Base-by-base conservation (phyloP, 495 filamentous ascomycete species). In the Tuber umbilicatum region DNA sequence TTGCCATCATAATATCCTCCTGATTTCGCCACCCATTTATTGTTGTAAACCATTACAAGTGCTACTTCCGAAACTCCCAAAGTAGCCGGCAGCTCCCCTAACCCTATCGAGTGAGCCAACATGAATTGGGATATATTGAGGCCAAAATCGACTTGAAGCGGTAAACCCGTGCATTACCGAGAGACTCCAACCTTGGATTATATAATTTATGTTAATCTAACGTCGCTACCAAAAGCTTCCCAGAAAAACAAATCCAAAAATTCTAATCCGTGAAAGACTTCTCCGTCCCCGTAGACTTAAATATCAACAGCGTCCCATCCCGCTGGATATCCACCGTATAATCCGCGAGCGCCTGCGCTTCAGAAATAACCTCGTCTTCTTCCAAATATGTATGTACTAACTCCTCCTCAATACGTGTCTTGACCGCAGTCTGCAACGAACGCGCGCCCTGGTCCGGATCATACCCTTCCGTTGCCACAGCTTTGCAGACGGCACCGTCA, bases 361-460 rank as follows among this genome's bases (percentile, higher is more conserved):
- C 50, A 14, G 50, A 60, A 60, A 60, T 60, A 60, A 60, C 50
- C n/a, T 60, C 50, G 12, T 60, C 50, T 31, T 60, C 50, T 60
- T 60, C 50, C n/a, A 60, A 60, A 31, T 60, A 60, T 27, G 50
- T 60, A 31, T 60, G n/a, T 31, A 60, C 50, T 31, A 60, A 10
- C 50, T 60, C 50, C 50, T 60, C 50, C 50, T 60, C 50, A 16
- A 60, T 31, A 16, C 50, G 50, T 31, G 50, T 60, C 50, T 60
- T 76, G 31, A 70, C 81, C 7, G 60, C 79, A 40, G 23, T 72
- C 35, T 68, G 74, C 50, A 86, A 79, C 68, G 85, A 86, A 19
- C 83, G 82, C 7, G 84, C 85, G 2, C 86, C 86, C 35, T 85
- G 78, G 43, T 85, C 82, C 12, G 76, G 68, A 37, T 81, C 70